Percentiles rank a stretch among this genome's conserved stretches.
Conservation (phyloP, 805 yeast genomes). For the Teunomyces stri region DNA sequence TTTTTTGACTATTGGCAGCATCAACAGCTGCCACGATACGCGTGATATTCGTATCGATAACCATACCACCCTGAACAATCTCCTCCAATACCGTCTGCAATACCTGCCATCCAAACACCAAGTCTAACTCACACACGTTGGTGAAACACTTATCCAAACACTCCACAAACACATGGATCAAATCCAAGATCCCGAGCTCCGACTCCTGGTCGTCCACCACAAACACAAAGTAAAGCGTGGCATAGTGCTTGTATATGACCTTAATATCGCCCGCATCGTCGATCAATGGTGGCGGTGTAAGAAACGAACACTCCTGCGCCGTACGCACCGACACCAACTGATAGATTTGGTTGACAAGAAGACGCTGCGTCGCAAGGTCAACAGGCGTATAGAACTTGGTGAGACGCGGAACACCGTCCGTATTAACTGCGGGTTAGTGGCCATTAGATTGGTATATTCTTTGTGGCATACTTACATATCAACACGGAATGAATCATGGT, state of each 20-base stretch:
- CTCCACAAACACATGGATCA: slow-evolving; percentile 96
- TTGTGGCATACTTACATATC: slow-evolving; percentile 53
- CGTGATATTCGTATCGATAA: slow-evolving; percentile 82
- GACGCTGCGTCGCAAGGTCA: slow-evolving; percentile 77
- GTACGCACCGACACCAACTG: slow-evolving; percentile 70
- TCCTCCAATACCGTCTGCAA: slow-evolving; percentile 88
- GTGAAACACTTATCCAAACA: slow-evolving; percentile 89
- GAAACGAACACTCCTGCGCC: slow-evolving; percentile 78
- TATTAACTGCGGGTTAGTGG: slow-evolving; percentile 57
- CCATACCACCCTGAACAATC: slow-evolving; percentile 97
- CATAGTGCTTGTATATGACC: slow-evolving; percentile 91
- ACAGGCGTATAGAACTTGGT: slow-evolving; percentile 91
- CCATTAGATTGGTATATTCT: no score
- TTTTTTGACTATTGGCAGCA: slow-evolving; percentile 57
- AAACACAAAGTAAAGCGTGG: slow-evolving; percentile 93
- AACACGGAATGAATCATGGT: slow-evolving; percentile 83
- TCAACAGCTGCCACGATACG: slow-evolving; percentile 83
- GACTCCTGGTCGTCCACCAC: slow-evolving; percentile 95
- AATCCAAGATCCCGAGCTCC: slow-evolving; percentile 87
- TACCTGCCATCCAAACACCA: slow-evolving; percentile 99
- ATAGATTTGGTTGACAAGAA: slow-evolving; percentile 77
- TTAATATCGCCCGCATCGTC: slow-evolving; percentile 71
- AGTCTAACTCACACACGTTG: slow-evolving; percentile 91
- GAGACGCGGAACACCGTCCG: slow-evolving; percentile 84
- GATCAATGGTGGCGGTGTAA: slow-evolving; percentile 83